Evolutionary conservation across 2,329 filamentous ascomycete species (phyloP).

Genomic region (Fusarium sp.): DNA sequence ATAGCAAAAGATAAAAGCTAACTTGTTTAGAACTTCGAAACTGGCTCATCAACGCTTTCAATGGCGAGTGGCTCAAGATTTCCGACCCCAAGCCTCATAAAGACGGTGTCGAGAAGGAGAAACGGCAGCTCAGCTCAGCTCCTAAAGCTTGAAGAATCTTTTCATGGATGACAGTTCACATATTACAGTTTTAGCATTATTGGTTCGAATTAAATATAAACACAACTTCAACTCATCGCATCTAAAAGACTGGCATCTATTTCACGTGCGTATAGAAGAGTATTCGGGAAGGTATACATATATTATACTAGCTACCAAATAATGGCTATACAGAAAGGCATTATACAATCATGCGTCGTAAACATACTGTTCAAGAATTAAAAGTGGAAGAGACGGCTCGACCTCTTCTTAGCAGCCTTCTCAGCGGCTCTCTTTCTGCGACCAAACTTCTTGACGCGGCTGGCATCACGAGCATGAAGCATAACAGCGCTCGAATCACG

Average conservation of each 20-base stretch:
- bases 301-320: not conserved
- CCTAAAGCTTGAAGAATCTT: not conserved
- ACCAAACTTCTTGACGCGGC: slow-evolving; percentile 61
- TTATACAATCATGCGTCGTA: slow-evolving; percentile 7
- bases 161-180: too few relatives aligned
- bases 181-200: not conserved
- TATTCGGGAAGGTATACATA: not conserved
- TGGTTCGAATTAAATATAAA: not conserved
- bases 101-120: slow-evolving; percentile 41
- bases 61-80: slow-evolving; percentile 87
- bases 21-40: slow-evolving; percentile 73
- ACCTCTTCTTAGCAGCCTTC: slow-evolving; percentile 26
- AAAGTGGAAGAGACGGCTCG: slow-evolving; percentile 22
- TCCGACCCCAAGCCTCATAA: slow-evolving; percentile 60
- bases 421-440: slow-evolving; percentile 30
- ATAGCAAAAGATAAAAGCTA: not conserved
- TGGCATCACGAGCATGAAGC: slow-evolving; percentile 58
- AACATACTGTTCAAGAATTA: not conserved
- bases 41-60: slow-evolving; percentile 98
- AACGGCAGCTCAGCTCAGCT: slow-evolving; percentile 14
- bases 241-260: not conserved
- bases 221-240: not conserved
- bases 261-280: not conserved
- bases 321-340: not conserved
- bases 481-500: slow-evolving; percentile 58